A percentile compares a stretch with the other conserved stretches of the same genome.
phyloP scores from a whole-genome alignment of 78 protist species.

The Ministeria vibrans region DNA sequence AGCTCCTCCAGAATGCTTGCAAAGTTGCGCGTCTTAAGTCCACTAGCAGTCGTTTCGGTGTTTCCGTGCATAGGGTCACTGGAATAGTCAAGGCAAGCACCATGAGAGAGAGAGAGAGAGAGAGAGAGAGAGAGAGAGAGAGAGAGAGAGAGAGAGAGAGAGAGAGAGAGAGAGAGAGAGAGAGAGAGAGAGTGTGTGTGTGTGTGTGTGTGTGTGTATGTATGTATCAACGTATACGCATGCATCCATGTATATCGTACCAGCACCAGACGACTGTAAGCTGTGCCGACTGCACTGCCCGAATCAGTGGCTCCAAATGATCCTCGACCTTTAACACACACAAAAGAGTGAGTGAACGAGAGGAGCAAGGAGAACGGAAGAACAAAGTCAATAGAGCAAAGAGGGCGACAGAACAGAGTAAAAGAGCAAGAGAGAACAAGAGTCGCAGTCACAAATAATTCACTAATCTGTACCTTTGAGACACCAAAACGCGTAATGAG shows the following conservation, averaged over 20 bases:
- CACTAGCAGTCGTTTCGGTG: constrained; percentile 5
- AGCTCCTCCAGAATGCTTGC: constrained; percentile 26
- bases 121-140: background rate
- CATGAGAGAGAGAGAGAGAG: background rate
- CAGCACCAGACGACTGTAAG: constrained; percentile 22
- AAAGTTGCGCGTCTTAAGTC: constrained; percentile 35
- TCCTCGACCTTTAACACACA: background rate
- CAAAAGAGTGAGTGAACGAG: too few species aligned
- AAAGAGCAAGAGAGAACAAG: background rate
- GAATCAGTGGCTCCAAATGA: constrained; percentile 15
- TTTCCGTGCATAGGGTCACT: constrained; percentile 63
- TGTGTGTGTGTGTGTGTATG: background rate
- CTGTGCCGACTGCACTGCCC: constrained; percentile 26
- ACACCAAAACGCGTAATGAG: constrained; percentile 47
- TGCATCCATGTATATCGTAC: too few species aligned
- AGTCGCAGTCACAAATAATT: too few species aligned
- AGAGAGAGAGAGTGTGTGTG: background rate
- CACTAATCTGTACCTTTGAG: background rate
- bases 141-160: background rate
- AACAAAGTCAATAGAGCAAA: background rate
- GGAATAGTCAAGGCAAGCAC: background rate
- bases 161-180: background rate
- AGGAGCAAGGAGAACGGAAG: too few species aligned
- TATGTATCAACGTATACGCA: too few species aligned
- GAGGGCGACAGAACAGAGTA: background rate